Conservation (phyloP, 257 asterid genomes). For the Petrea volubilis region DNA sequence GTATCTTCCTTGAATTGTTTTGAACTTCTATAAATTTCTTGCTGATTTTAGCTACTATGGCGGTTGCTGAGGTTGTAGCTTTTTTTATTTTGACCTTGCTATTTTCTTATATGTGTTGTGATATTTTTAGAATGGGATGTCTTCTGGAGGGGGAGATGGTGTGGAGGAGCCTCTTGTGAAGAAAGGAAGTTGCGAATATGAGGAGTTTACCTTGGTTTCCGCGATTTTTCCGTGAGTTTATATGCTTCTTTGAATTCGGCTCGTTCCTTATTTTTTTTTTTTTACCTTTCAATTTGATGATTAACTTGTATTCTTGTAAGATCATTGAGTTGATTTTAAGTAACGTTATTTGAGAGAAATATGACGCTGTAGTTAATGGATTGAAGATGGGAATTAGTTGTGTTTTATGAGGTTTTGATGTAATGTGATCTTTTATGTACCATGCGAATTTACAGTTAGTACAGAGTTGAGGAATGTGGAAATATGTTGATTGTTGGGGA, state of each 20-base stretch:
- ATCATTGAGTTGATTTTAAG: neutral
- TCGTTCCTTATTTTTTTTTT: neutral
- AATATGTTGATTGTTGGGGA: neutral
- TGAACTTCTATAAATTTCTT: neutral
- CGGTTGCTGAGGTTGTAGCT: conserved; percentile 2
- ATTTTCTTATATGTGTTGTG: neutral
- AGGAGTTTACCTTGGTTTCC: conserved; percentile 64
- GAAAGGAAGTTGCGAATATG: conserved; percentile 29
- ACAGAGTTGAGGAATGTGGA: neutral
- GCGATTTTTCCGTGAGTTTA: conserved; percentile 76
- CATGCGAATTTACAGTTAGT: neutral
- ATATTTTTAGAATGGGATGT: conserved; percentile 38
- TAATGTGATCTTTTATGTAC: neutral
- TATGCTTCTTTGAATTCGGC: neutral
- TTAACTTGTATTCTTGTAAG: neutral
- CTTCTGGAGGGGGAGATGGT: conserved; percentile 39
- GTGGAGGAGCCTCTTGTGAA: conserved; percentile 61
- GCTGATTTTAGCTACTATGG: neutral
- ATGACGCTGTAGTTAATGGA: neutral
- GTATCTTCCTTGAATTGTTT: conserved; percentile 15
- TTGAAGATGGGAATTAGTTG: neutral
- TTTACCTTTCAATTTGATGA: neutral
- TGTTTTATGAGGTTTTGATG: neutral
- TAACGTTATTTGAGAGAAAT: neutral
- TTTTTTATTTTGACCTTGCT: neutral